phyloP scores from a whole-genome alignment of 2,329 filamentous ascomycete genomes.

The Aspergillus novofumigatus region DNA sequence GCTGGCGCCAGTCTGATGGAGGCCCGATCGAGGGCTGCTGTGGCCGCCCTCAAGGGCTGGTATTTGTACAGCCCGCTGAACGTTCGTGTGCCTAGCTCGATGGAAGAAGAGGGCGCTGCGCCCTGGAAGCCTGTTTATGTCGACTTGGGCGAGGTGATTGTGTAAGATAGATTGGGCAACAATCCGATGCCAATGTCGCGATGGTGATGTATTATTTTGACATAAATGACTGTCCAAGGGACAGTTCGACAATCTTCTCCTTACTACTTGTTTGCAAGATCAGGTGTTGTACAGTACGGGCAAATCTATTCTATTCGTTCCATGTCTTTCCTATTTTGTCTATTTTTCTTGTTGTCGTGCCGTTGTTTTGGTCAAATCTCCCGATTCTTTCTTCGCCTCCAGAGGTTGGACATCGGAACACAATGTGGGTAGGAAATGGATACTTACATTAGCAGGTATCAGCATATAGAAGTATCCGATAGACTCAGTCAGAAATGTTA shows the following conservation, averaged over 20 bases:
- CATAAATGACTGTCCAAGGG: constrained; percentile 6
- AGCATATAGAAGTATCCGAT: not conserved
- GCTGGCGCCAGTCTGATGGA: constrained; percentile 72
- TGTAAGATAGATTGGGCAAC: constrained; percentile 27
- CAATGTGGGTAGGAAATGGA: not conserved
- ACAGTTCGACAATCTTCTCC: constrained; percentile 10
- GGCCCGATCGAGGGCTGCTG: constrained; percentile 73
- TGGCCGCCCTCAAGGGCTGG: constrained; percentile 86
- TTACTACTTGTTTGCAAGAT: constrained; percentile 27
- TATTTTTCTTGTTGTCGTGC: constrained; percentile 13
- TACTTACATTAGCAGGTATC: constrained; percentile 7
- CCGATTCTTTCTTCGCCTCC: constrained; percentile 7
- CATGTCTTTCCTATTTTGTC: constrained; percentile 25
- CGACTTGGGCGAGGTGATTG: constrained; percentile 67
- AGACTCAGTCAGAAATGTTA: not conserved
- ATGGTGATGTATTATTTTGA: constrained; percentile 15
- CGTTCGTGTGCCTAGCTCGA: constrained; percentile 66
- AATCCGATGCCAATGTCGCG: constrained; percentile 5
- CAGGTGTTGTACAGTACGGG: constrained; percentile 39
- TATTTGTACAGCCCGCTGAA: constrained; percentile 84
- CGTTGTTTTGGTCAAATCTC: constrained; percentile 11
- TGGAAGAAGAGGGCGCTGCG: constrained; percentile 56
- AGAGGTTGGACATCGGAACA: not conserved
- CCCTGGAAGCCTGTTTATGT: constrained; percentile 66
- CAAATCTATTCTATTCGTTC: constrained; percentile 31